Evolutionary conservation across 371 early-diverging fungal genomes (phyloP).

Genomic region (Vittaforma corneae): DNA sequence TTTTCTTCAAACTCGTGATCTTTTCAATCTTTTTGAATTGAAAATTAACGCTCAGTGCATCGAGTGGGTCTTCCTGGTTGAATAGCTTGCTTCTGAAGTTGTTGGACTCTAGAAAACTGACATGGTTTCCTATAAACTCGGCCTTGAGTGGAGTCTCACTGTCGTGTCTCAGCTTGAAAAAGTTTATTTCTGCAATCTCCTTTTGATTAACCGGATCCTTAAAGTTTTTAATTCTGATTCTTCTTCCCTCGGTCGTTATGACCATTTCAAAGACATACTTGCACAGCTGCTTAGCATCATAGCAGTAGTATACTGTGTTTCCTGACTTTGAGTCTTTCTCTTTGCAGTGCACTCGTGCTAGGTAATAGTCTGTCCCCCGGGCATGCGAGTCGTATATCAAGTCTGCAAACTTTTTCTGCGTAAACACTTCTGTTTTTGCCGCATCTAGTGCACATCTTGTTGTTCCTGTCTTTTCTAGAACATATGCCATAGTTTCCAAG

Average conservation of each 20-base stretch:
- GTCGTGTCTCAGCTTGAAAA: slow-evolving; percentile 55
- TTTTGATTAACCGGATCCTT: slow-evolving; percentile 55
- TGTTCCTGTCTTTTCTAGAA: slow-evolving; percentile 45
- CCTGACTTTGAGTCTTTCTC: slow-evolving; percentile 6
- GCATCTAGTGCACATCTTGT: slow-evolving; percentile 49
- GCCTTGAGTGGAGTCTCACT: slow-evolving; percentile 53
- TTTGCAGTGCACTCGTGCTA: slow-evolving; percentile 42
- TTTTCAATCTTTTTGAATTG: slow-evolving; percentile 51
- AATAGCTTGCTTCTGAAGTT: slow-evolving; percentile 58
- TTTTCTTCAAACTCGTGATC: slow-evolving; percentile 31
- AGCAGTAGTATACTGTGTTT: slow-evolving; percentile 42
- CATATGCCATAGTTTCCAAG: slow-evolving; percentile 24
- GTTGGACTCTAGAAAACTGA: slow-evolving; percentile 56
- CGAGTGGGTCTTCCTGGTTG: slow-evolving; percentile 57
- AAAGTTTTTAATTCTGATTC: slow-evolving; percentile 57
- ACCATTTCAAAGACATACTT: slow-evolving; percentile 61
- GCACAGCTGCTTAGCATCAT: slow-evolving; percentile 60
- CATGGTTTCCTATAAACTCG: slow-evolving; percentile 57
- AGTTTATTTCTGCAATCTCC: slow-evolving; percentile 54
- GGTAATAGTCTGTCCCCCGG: slow-evolving; percentile 48
- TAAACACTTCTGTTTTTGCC: slow-evolving; percentile 54
- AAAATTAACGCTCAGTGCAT: slow-evolving; percentile 59
- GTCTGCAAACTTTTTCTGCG: slow-evolving; percentile 57
- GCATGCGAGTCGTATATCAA: slow-evolving; percentile 48
- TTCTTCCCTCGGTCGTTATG: slow-evolving; percentile 58